Evolutionary conservation across 2,329 filamentous ascomycete genomes (phyloP), one percentile per base, ranked within the genome.

Genomic region (Graphilbum fragrans): DNA sequence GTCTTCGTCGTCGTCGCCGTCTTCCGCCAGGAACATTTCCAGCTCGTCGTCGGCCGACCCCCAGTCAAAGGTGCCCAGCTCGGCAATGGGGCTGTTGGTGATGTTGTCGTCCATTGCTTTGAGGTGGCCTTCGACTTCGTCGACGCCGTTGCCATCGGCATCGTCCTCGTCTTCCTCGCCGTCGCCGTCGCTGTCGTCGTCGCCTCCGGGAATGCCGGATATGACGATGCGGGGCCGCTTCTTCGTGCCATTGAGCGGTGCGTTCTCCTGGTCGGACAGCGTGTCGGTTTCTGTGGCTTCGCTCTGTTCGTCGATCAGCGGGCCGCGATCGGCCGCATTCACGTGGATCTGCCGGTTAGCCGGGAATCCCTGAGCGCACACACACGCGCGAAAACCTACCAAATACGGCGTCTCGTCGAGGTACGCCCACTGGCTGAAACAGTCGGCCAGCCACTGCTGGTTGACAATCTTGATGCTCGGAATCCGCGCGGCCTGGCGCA

Each of bases 381-480:
- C 16, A 17, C 14, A 9, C 29, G 9, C 8, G 21, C 16, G 17
- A 41, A 19, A 32, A 25, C 43, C 25, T 34, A 54, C 59, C n/a
- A 83, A 65, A 54, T 90, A 94, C 0, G 82, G 80, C 3, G 69
- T 69, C 57, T 95, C 88, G 42, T 92, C 79, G 11, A 93, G 66
- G 43, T 75, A 80, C 47, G 74, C 69, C 92, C 92, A 98, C 57
- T 82, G 81, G 21, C 78, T 82, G 48, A 96, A 77, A 42, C 81
- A 93, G 50, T 88, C 82, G 25, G 80, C 72, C 23, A 98, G 76
- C 92, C 92, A 98, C 52, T 86, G 78, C 41, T 87, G 83, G 51
- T 82, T 87, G 37, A 98, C 92, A 44, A 98, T 94, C 57, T 87
- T 88, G 59, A 96, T 84, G 39, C 77, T 76, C 0, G 82, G 69